Base-by-base conservation (phyloP, 2,329 filamentous ascomycete species). In the Colletotrichum simmondsii region DNA sequence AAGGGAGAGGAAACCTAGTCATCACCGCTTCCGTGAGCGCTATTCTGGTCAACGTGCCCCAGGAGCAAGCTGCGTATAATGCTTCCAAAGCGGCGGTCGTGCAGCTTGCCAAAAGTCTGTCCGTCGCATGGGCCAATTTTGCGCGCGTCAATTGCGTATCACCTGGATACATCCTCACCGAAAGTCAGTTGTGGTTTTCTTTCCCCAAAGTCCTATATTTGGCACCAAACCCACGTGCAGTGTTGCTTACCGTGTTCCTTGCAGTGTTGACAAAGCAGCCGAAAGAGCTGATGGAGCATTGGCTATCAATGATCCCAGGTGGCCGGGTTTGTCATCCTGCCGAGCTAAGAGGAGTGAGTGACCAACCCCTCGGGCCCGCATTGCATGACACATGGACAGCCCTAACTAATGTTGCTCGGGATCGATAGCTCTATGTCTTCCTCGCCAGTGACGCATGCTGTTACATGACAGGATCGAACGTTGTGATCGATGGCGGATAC, bases 281-380 rank as follows among this genome's bases (percentile, higher is more conserved):
- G 32, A 24, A 24, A 53, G n/a, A 63, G n/a, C n/a, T 8, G n/a
- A 53, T n/a, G 60, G 28, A 30, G 28, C n/a, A 26, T 22, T 63
- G 46, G 60, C 60, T 35, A 28, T n/a, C 46, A 35, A 53, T 16
- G 32, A 5, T 5, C n/a, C 16, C 32, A 32, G 60, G 28, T n/a
- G 30, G 60, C 60, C 28, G 61, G 46, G 28, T 63, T 35, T 63
- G 28, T 54, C 61, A 63, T 54, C 61, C 46, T 63, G 8, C 46
- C 16, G 12, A 53, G 30, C 61, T 22, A 53, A 53, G 14, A n/a
- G 35, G 24, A 10, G 22, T 28, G 30, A 53, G 28, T 35, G n/a
- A 26, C 2, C 30, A 63, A 19, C 60, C 49, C 49, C 49, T 22
- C 10, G 1, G 32, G 61, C 5, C 28, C 12, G 26, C 46, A 26